A percentile compares a stretch with the other conserved stretches of the same genome.
Conservation (phyloP, 1,284 basidiomycete species). For the Cutaneotrichosporon sp. region DNA sequence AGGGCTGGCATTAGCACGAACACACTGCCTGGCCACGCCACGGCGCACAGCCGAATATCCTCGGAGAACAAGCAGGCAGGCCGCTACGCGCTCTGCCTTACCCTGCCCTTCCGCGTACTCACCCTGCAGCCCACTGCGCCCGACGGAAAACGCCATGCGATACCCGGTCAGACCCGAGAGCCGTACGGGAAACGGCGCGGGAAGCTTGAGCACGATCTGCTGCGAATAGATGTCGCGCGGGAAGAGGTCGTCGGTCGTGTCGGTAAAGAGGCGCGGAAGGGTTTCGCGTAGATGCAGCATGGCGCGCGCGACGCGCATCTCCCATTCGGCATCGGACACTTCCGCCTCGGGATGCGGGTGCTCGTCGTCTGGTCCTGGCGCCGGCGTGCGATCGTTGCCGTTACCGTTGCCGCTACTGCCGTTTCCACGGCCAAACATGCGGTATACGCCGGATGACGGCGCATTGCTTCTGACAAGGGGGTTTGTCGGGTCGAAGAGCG, state of each 20-base stretch:
- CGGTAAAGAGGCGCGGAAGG: conserved; percentile 42
- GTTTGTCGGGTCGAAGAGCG: neutral
- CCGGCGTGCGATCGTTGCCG: conserved; percentile 10
- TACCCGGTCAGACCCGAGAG: conserved; percentile 42
- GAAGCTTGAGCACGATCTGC: conserved; percentile 39
- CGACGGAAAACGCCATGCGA: conserved; percentile 40
- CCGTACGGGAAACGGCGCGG: conserved; percentile 41
- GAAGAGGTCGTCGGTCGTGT: conserved; percentile 31
- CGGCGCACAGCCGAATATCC: too few species aligned
- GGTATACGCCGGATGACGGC: too few species aligned
- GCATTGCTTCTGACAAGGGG: neutral
- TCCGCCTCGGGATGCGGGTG: conserved; percentile 29
- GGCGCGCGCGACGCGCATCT: conserved; percentile 42
- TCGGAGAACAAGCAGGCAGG: too few species aligned
- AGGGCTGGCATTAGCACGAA: conserved; percentile 32
- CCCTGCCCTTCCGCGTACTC: conserved; percentile 6
- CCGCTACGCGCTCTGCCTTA: neutral
- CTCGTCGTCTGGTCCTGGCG: neutral
- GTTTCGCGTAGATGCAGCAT: conserved; percentile 47
- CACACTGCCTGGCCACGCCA: too few species aligned
- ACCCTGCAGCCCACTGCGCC: conserved; percentile 48
- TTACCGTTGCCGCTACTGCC: conserved; percentile 16
- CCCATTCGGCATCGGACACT: conserved; percentile 47
- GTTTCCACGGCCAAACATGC: too few species aligned
- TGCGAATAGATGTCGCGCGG: conserved; percentile 43